Evolutionary conservation across 352 stramenopile genomes (phyloP), one percentile per base, ranked within the genome.

Genomic region (Pythium utonaiense): DNA sequence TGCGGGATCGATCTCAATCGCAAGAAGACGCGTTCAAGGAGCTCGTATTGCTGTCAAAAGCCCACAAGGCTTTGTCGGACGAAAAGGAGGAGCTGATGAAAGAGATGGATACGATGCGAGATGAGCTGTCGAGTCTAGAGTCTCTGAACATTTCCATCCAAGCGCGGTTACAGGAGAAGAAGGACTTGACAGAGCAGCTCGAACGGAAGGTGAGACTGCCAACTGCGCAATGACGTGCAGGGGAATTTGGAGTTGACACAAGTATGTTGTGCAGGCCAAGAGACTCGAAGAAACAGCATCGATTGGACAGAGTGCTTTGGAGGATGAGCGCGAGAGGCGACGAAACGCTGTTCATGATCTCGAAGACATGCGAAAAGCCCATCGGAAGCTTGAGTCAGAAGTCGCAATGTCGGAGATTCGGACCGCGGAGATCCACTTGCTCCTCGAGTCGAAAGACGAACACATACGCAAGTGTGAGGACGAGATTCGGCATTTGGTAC

Each of bases 11-110:
- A 34, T 74, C 77, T 0, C 55, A 76, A 10, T 75, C 80, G 17
- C 77, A 82, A 33, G 82, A 92, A 34, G 79, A 68, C 38, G 86
- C 79, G 21, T 94, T 89, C 66, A 91, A 88, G 49, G 80, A 94
- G 57, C 68, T 94, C 1, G 80, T 94, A 5, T 44, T 94, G 47
- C 55, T 94, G 6, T 81, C 82, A 7, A 94, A 94, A 53, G 84
- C 80, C 2, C 80, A 94, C 63, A 89, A 92, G 66, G 71, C 70
- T 22, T 55, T 89, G 36, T 66, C 60, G 13, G 79, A 88, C 10
- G 80, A 94, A 55, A 88, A 88, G 19, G 61, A 77, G 22, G 70
- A 47, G n/a, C 49, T 80, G 19, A 66, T 77, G 41, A 71, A 67
- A 30, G 74, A 86, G 22, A 61, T 83, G 13, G 78, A 88, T 21